These are phyloP conservation scores for Solanum chiquidenum DNA, from an alignment of 257 asterid genomes.

Conservation along the genomic window DNA sequence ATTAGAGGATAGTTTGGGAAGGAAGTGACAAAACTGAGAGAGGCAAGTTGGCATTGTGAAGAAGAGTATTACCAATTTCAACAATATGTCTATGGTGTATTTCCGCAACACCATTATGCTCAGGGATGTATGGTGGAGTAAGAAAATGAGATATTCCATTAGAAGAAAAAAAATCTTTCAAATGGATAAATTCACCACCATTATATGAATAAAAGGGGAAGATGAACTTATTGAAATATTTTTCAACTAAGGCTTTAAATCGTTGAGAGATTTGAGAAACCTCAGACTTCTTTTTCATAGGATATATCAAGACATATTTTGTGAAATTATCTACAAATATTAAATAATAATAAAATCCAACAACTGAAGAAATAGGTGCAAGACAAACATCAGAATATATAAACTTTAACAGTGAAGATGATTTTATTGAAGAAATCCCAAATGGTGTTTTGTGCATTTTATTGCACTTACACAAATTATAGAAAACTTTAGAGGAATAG, in stretches of 20 bases:
- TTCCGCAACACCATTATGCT: neutral
- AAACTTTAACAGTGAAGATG: neutral
- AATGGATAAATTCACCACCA: neutral
- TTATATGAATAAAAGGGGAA: neutral
- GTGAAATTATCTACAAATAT: neutral
- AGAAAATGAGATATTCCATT: neutral
- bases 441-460: neutral
- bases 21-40: neutral
- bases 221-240: neutral
- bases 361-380: neutral
- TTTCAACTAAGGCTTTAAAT: neutral
- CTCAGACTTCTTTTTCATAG: neutral
- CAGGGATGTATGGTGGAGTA: neutral
- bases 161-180: neutral
- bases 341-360: neutral
- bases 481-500: neutral
- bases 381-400: neutral
- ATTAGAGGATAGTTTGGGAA: neutral
- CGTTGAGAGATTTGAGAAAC: neutral
- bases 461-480: neutral
- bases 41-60: neutral
- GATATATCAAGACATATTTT: neutral
- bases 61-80: neutral
- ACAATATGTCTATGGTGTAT: neutral
- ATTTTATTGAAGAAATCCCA: neutral